Evolutionary conservation across 257 asterid genomes (phyloP).

Genomic region (Paraleonurus japonicus): DNA sequence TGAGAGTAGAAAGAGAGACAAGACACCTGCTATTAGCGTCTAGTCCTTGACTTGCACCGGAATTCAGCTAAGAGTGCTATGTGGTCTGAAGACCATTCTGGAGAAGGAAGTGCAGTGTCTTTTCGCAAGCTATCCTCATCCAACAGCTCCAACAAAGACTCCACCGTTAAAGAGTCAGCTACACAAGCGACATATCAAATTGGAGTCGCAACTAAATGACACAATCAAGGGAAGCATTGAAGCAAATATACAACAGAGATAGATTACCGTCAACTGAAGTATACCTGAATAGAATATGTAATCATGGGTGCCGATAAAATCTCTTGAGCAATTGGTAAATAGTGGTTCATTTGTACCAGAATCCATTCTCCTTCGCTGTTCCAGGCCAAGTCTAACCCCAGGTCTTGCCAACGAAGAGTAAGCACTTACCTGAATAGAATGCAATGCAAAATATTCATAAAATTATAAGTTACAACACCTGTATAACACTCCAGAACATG

Average conservation of each 20-base stretch:
- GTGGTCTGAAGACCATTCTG: slow-evolving; percentile 99
- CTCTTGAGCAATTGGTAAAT: slow-evolving; percentile 91
- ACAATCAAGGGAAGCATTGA: too few species aligned
- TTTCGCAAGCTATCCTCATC: slow-evolving; percentile 92
- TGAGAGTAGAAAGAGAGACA: slow-evolving; percentile 3
- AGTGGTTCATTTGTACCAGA: slow-evolving; percentile 85
- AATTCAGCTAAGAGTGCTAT: slow-evolving; percentile 94
- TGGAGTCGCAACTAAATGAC: too few species aligned
- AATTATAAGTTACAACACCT: neutral
- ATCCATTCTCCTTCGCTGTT: slow-evolving; percentile 88
- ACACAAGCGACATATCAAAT: neutral
- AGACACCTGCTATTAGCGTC: slow-evolving; percentile 51
- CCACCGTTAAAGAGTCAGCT: slow-evolving; percentile 89
- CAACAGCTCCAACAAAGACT: slow-evolving; percentile 91
- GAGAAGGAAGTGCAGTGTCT: slow-evolving; percentile 98
- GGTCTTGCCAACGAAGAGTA: slow-evolving; percentile 91
- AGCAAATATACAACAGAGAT: neutral
- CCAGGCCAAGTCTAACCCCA: slow-evolving; percentile 64
- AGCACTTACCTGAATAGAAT: slow-evolving; percentile 80
- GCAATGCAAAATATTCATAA: slow-evolving; percentile 16
- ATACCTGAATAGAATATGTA: slow-evolving; percentile 97
- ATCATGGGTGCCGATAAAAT: slow-evolving; percentile 92
- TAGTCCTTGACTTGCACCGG: slow-evolving; percentile 77
- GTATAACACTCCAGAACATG: neutral
- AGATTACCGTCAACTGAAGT: neutral